A percentile compares a stretch with the other conserved stretches of the same genome.
phyloP scores from a whole-genome alignment of 1,139 yeast species.

The Suhomyces maxii region DNA sequence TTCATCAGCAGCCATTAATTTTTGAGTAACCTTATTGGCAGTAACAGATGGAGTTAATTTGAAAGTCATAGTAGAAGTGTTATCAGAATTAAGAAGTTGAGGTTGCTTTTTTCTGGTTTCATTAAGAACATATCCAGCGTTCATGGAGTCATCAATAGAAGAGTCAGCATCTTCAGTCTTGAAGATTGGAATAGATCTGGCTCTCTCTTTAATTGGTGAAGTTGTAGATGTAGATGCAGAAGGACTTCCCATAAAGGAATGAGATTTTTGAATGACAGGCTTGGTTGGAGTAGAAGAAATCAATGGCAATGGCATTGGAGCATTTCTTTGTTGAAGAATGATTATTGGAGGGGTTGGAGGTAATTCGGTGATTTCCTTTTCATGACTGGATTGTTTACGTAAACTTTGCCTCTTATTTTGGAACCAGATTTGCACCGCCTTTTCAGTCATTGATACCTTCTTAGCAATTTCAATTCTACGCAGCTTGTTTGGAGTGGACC shows the following conservation, averaged over 20 bases:
- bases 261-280: slow-evolving; percentile 27
- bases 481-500: slow-evolving; percentile 78
- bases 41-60: slow-evolving; percentile 33
- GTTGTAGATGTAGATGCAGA: slow-evolving; percentile 15
- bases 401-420: slow-evolving; percentile 90
- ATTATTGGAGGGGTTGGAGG: slow-evolving; percentile 40
- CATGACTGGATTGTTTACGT: slow-evolving; percentile 50
- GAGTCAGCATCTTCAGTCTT: slow-evolving; percentile 20
- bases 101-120: slow-evolving; percentile 46
- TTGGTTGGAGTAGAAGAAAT: slow-evolving; percentile 31
- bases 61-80: slow-evolving; percentile 41
- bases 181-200: slow-evolving; percentile 22
- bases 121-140: slow-evolving; percentile 27
- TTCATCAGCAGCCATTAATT: slow-evolving; percentile 12
- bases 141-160: slow-evolving; percentile 24
- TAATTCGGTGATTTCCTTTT: slow-evolving; percentile 46
- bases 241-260: slow-evolving; percentile 28
- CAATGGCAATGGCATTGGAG: slow-evolving; percentile 13
- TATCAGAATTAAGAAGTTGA: slow-evolving; percentile 30
- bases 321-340: slow-evolving; percentile 15
- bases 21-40: slow-evolving; percentile 9
- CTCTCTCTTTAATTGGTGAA: slow-evolving; percentile 26
- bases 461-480: slow-evolving; percentile 75
- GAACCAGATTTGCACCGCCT: slow-evolving; percentile 97
- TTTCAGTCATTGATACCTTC: slow-evolving; percentile 88